Evolutionary conservation across 352 stramenopile species (phyloP), one percentile per base, ranked within the genome.

Genomic region (Globisporangium orthogonon): DNA sequence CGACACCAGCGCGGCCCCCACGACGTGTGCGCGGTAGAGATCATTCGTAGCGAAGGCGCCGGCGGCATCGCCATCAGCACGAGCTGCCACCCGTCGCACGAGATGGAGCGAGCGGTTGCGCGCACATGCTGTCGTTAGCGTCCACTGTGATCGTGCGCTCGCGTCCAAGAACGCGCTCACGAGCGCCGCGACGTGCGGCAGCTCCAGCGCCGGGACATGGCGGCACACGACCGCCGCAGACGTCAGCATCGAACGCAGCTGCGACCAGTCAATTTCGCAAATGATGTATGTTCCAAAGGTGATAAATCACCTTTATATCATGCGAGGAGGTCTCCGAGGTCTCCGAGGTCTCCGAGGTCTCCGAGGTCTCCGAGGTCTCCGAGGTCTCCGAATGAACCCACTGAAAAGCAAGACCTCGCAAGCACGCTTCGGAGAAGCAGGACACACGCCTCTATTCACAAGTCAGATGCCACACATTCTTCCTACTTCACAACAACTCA

Each of bases 81-180:
- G 55, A 46, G 11, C 30, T 4, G n/a, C 55, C 4, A 61, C 23
- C 0, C 55, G 46, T 15, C 41, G 55, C 10, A 54, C 15, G 17
- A 61, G 46, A 35, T 43, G 37, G 28, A 50, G 23, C 49, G 49
- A 40, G 23, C 31, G 49, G 39, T 61, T 61, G 55, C 55, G 47
- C 47, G 47, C 47, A 37, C 55, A 61, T 28, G 47, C 55, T 46
- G 28, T 23, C 46, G 35, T 3, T 10, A 61, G 30, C 23, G 46
- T 61, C 55, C 55, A 61, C 23, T n/a, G 37, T 35, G 30, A 23
- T 9, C 23, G 14, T 1, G 23, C 37, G 29, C 55, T 52, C 11
- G 10, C n/a, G 55, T 61, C 55, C 31, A 61, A 47, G 7, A 61
- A 43, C 15, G 52, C 55, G 37, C 55, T 61, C 46, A 61, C 55